Evolutionary conservation across 768 basidiomycete species (phyloP), one percentile per base, ranked within the genome.

Genomic region (Candolleomyces efflorescens): DNA sequence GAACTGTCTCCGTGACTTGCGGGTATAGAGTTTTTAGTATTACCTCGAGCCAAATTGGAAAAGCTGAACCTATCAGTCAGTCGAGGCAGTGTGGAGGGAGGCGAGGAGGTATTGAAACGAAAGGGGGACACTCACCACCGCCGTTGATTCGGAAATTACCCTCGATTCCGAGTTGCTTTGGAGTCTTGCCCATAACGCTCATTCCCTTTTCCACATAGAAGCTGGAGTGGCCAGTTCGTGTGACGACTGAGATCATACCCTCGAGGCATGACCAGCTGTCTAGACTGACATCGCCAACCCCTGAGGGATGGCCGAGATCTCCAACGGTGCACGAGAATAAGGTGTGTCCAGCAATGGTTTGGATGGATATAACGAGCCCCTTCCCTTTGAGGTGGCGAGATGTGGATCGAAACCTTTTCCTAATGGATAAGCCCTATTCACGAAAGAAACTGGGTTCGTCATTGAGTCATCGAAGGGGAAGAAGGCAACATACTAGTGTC

Each of bases 201-300:
- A 90, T 90, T 5, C 89, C 88, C 67, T 91, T 92, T 67, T 92
- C 90, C 9, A 93, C 88, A 69, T 93, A 93, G 69, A 78, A 92
- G 62, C 86, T 90, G 7, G 89, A 90, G 67, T 92, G 91, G 1
- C 91, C 90, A 17, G 90, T 92, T 59, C 89, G 78, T 63, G 79
- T 82, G 47, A 91, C 90, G 23, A 91, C 86, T 41, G 81, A 82
- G 62, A 92, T 76, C 87, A 92, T 92, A 43, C 86, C 84, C 71
- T 92, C 88, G 45, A 92, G 65, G 64, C 82, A 83, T 27, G 81
- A 70, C 91, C 91, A 93, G 62, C 87, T 89, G 66, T 93, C 90
- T 65, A 91, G 68, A 62, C 86, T 89, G 24, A 91, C 86, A 70
- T 91, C 90, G 13, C 86, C 85, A 39, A 85, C 76, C 17, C 87